Percentiles rank a stretch among this genome's conserved stretches.
Evolutionary conservation across 2,329 filamentous ascomycete species (phyloP).

Genomic region (Neopestalotiopsis sp.): DNA sequence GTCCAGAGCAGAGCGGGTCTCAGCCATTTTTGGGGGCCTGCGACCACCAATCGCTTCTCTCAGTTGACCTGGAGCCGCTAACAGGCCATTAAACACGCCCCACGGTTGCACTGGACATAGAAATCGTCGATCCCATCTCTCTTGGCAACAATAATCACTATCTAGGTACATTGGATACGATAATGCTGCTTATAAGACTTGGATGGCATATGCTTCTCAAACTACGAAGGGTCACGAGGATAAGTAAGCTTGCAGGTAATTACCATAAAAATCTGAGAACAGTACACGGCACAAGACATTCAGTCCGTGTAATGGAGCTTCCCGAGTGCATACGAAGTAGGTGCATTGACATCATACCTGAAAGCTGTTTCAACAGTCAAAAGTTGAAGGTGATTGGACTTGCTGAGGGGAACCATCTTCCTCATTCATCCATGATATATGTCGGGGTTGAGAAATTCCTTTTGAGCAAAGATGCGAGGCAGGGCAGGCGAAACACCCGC

Average conservation of each 20-base stretch:
- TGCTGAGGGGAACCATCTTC: too few relatives aligned
- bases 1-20: conserved; percentile 14
- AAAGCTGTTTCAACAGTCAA: neutral
- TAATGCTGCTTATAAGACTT: too few relatives aligned
- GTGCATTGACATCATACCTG: neutral
- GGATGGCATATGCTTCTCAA: too few relatives aligned
- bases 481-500: neutral
- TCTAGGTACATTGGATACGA: too few relatives aligned
- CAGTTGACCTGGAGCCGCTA: neutral
- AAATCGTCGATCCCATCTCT: neutral
- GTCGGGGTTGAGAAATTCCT: neutral
- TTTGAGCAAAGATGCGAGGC: neutral
- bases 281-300: too few relatives aligned
- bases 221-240: too few relatives aligned
- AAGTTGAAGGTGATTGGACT: too few relatives aligned
- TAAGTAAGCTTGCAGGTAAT: too few relatives aligned
- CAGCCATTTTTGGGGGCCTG: neutral
- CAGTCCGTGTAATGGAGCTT: too few relatives aligned
- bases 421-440: neutral
- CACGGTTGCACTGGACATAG: neutral
- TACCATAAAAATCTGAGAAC: too few relatives aligned
- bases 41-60: conserved; percentile 9
- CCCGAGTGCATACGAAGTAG: neutral
- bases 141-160: too few relatives aligned
- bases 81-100: conserved; percentile 7